These are phyloP conservation scores for Coemansia sp. DNA, from an alignment of 371 early-diverging fungal genomes.

Conservation along the genomic window DNA sequence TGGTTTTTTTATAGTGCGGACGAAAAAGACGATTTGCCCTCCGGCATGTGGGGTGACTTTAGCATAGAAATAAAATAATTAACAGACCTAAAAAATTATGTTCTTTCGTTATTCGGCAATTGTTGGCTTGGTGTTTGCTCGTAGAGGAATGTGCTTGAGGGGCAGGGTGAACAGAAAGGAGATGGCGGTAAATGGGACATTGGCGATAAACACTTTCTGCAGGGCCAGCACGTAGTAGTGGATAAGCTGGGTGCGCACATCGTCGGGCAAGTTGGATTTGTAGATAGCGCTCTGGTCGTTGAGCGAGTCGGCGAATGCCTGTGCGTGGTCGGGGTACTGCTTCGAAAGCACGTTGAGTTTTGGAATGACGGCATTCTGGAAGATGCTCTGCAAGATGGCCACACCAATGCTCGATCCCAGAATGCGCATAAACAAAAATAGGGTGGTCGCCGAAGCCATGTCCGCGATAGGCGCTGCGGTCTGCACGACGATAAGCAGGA, in stretches of 20 bases:
- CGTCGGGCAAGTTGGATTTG: constrained; percentile 5
- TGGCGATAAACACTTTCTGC: constrained; percentile 14
- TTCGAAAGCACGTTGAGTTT: constrained; percentile 15
- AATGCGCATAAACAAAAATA: constrained; percentile 59
- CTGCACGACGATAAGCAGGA: constrained; percentile 60
- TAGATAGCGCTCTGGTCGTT: constrained; percentile 21
- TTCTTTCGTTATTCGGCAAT: too few relatives aligned
- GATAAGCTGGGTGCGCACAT: constrained; percentile 10
- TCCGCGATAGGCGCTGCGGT: constrained; percentile 55
- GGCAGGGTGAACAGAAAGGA: constrained; percentile 6
- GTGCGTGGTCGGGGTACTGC: constrained; percentile 9
- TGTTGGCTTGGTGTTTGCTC: background rate
- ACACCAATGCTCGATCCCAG: constrained; percentile 63
- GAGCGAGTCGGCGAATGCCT: constrained; percentile 6
- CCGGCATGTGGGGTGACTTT: too few relatives aligned
- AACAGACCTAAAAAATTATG: too few relatives aligned
- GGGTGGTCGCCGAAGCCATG: constrained; percentile 64
- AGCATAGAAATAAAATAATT: too few relatives aligned
- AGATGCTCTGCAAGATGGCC: constrained; percentile 47
- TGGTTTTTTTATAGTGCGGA: too few relatives aligned
- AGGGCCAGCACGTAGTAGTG: constrained; percentile 16
- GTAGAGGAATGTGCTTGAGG: constrained; percentile 32
- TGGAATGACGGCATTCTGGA: too few relatives aligned
- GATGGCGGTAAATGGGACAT: constrained; percentile 24
- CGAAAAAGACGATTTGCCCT: too few relatives aligned